Conservation (phyloP, 257 asterid species). For the Solanum microdontum region DNA sequence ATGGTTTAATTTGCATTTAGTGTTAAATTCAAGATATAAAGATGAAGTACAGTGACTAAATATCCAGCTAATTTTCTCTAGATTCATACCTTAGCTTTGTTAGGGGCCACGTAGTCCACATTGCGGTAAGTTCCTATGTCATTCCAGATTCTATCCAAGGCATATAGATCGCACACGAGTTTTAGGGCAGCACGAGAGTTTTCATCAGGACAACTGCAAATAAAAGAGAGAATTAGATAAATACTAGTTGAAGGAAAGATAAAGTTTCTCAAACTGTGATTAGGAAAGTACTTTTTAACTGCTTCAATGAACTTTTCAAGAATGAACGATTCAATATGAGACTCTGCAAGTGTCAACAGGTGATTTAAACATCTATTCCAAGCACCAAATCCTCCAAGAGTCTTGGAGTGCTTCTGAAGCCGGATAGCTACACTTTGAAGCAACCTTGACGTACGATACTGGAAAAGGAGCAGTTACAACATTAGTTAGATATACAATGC, state of each 20-base stretch:
- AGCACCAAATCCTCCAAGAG: conserved; percentile 88
- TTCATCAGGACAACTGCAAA: conserved; percentile 67
- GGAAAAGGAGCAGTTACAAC: conserved; percentile 12
- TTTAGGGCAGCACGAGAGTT: conserved; percentile 63
- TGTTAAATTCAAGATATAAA: background rate
- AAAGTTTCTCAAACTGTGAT: background rate
- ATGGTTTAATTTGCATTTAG: background rate
- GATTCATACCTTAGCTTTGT: conserved; percentile 82
- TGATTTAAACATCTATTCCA: conserved; percentile 99
- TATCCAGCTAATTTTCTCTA: background rate
- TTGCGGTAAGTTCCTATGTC: conserved; percentile 94
- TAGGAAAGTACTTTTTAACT: conserved; percentile 43
- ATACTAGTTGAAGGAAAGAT: background rate
- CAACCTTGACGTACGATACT: conserved; percentile 91
- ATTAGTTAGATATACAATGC: background rate
- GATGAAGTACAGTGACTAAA: background rate
- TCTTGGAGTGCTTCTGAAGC: conserved; percentile 79
- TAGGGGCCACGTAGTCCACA: conserved; percentile 93
- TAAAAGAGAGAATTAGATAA: conserved; percentile 1
- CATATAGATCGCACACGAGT: conserved; percentile 87
- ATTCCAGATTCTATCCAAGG: conserved; percentile 93
- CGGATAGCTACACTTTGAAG: conserved; percentile 88
- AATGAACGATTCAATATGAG: conserved; percentile 82
- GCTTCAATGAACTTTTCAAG: conserved; percentile 83
- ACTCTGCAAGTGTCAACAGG: conserved; percentile 89